Conservation (phyloP, 2,329 filamentous ascomycete species). For the Nemania serpens region DNA sequence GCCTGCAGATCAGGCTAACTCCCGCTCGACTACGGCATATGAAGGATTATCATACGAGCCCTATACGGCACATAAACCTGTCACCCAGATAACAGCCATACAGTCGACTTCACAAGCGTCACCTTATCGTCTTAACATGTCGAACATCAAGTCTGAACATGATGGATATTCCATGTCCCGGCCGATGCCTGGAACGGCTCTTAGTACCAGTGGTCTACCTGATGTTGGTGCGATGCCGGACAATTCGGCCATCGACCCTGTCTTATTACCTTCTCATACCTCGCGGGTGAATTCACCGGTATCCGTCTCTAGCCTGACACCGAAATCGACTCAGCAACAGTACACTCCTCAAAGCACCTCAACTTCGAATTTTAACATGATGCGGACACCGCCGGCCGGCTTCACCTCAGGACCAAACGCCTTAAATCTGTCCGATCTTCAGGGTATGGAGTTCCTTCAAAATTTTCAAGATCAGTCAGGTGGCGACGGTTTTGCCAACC, state of each 20-base stretch:
- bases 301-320: conserved; percentile 42
- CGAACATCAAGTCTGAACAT: conserved; percentile 45
- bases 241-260: conserved; percentile 48
- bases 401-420: conserved; percentile 37
- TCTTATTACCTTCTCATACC: conserved; percentile 52
- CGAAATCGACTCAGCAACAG: conserved; percentile 39
- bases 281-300: conserved; percentile 43
- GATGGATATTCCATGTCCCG: conserved; percentile 47
- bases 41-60: conserved; percentile 32
- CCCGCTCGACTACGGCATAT: conserved; percentile 32
- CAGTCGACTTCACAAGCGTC: conserved; percentile 31
- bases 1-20: conserved; percentile 31
- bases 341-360: conserved; percentile 28
- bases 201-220: conserved; percentile 46
- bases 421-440: conserved; percentile 53
- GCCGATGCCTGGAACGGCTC: conserved; percentile 47
- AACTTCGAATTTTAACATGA: conserved; percentile 34
- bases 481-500: conserved; percentile 36
- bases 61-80: conserved; percentile 32
- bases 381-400: conserved; percentile 37
- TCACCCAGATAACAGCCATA: conserved; percentile 34
- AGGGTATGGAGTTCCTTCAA: conserved; percentile 60
- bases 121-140: conserved; percentile 39
- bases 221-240: conserved; percentile 43
- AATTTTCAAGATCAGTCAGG: conserved; percentile 45